Evolutionary conservation across 768 basidiomycete species (phyloP), one percentile per base, ranked within the genome.

Genomic region (Rubroboletus pulcherrimus): DNA sequence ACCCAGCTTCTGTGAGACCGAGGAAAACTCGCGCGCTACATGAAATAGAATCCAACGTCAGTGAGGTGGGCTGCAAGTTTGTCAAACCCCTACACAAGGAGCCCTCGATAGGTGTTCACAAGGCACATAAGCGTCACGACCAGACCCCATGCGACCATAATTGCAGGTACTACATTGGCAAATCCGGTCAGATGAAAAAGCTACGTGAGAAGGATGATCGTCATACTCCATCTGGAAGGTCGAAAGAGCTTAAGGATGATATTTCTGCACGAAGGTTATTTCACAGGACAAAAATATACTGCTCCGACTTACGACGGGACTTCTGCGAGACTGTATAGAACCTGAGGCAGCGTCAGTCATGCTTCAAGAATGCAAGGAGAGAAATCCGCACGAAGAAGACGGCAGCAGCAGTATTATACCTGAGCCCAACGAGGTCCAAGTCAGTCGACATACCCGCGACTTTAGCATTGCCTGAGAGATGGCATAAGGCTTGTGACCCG

Each of bases 1-100:
- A 57, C 38, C 82, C 81, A 43, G 74, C 77, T 61, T 81, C 80
- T 31, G 78, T 67, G 31, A 79, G 61, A 46, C 80, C 81, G 14
- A 81, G 73, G 58, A 81, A 75, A 40, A 76, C 29, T 10, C 77
- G 71, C 24, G 70, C 69, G 31, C 75, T 78, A 53, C 19, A 38
- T 26, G 19, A 14, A 38, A 24, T 2, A 44, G 7, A 46, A 4
- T 30, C 7, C 6, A 26, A 15, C 34, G 29, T 64, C 34, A 44
- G 51, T 44, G 15, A 34, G 19, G 10, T 19, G 7, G 19, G 21
- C 5, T 7, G 12, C 24, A 19, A 29, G 26, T 35, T 33, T n/a
- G 21, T 44, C 19, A 3, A 34, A 31, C 7, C 1, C 76, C 52
- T 56, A 77, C 74, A 54, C 64, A 40, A 70, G 37, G 19, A 71